Evolutionary conservation across 2,329 filamentous ascomycete genomes (phyloP), one percentile per base, ranked within the genome.

Genomic region (Aspergillus bombycis): DNA sequence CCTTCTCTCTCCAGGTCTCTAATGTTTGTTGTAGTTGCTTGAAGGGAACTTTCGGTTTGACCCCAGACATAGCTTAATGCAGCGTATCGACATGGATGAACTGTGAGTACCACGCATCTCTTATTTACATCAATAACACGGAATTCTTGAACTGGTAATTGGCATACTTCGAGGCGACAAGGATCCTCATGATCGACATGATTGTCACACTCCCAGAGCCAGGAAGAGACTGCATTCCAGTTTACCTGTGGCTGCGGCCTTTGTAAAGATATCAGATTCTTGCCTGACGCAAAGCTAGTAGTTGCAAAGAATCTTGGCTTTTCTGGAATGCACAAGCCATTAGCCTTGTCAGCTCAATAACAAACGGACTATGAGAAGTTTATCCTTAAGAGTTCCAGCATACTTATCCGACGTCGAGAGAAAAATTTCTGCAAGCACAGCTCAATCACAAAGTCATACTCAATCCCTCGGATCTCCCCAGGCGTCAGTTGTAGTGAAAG

Each of bases 11-110:
- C 45, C 8, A 50, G 30, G 16, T 7, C 6, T 8, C 19, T 2
- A 3, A 58, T 58, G 4, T n/a, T 58, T 6, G 6, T 19, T 23
- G 1, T 38, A 16, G 43, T 52, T 36, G 57, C 57, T 21, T 38
- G 12, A 16, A 50, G 7, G n/a, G 11, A 41, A 19, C 14, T 7
- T 12, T 34, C 30, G 2, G 16, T 6, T 32, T 52, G 28, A 9
- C 57, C 57, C 43, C 41, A 58, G 12, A 58, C 45, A 48, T 58
- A 58, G n/a, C 57, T 58, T 21, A 58, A n/a, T 1, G 57, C 21
- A 9, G 57, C 57, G 48, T 58, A 58, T 26, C 7, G 52, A 43
- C 45, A 58, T 10, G n/a, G 7, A 14, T 32, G 23, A 38, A 43
- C 19, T 11, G 45, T n/a, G 7, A 21, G 7, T n/a, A 58, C 45